Evolutionary conservation across 371 early-diverging fungal species (phyloP), one percentile per base, ranked within the genome.

Genomic region (Mortierella sp.): DNA sequence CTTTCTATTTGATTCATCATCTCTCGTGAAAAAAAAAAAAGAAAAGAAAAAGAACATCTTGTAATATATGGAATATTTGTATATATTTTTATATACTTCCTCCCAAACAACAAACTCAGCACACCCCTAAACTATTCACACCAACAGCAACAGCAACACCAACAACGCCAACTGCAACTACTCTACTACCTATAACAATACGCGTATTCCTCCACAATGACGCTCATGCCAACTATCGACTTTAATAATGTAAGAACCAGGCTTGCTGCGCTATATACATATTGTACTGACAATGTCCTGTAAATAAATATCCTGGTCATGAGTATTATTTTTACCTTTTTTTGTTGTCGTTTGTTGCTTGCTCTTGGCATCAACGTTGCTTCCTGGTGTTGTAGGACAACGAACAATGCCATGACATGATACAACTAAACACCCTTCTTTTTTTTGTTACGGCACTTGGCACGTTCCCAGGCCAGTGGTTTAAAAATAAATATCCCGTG

Each of bases 161-260:
- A n/a, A n/a, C n/a, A n/a, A n/a, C n/a, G n/a, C n/a, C n/a, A n/a
- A 43, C 14, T 43, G 43, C 52, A 9, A 24, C 9, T 52, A 5
- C 9, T 20, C 22, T 20, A 45, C 45, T 16, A 12, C 12, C 24
- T 11, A 24, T 20, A 52, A 8, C 24, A 10, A 18, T 43, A 11
- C 24, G 49, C 55, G 32, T 35, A n/a, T 40, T 47, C 16, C 5
- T 37, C 24, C 65, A 43, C 59, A 30, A 61, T 62, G 62, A 70
- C 66, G 22, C 68, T 72, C 63, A 59, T 79, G 72, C 80, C 70
- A 24, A 71, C 80, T 43, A 79, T 79, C 75, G 80, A 79, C 80
- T 79, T 79, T 58, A 75, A 64, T 51, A 79, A 79, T 68, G 80
- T 79, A 79, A 62, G 73, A 18, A 20, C 62, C 40, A 30, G 3